Conservation (phyloP, 1,284 basidiomycete species). For the Trichosporon inkin region DNA sequence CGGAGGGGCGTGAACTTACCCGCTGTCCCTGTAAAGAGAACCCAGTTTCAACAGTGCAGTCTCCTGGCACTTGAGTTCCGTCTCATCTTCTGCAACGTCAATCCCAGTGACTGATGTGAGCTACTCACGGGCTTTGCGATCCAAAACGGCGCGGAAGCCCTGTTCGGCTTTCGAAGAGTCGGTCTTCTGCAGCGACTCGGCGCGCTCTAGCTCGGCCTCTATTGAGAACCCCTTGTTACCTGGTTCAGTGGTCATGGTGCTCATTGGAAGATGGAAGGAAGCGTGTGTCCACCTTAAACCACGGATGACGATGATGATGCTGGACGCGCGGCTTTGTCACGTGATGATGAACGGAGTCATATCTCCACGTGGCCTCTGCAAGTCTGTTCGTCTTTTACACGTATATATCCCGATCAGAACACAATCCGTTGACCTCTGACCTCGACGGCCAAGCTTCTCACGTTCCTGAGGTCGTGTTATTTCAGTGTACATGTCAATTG, state of each 20-base stretch:
- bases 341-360: background rate
- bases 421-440: no score
- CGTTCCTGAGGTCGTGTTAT: no score
- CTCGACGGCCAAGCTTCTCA: no score
- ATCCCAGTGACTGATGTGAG: background rate
- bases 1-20: slow-evolving; percentile 54
- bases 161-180: slow-evolving; percentile 42
- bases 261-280: background rate
- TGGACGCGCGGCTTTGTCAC: slow-evolving; percentile 2
- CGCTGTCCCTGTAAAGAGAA: slow-evolving; percentile 78
- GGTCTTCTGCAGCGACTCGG: slow-evolving; percentile 26
- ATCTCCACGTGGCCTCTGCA: background rate
- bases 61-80: slow-evolving; percentile 74
- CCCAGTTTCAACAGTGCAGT: slow-evolving; percentile 80
- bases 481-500: no score
- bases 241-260: slow-evolving; percentile 23
- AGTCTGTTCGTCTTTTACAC: no score
- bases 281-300: no score
- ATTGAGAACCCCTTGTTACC: slow-evolving; percentile 26
- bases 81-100: slow-evolving; percentile 53
- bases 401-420: background rate
- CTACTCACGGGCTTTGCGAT: slow-evolving; percentile 37
- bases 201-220: slow-evolving; percentile 29
- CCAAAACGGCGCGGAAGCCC: slow-evolving; percentile 38
- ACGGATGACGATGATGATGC: background rate